Base-by-base conservation (phyloP, 139 green algal species). In the Haematococcus lacustris region DNA sequence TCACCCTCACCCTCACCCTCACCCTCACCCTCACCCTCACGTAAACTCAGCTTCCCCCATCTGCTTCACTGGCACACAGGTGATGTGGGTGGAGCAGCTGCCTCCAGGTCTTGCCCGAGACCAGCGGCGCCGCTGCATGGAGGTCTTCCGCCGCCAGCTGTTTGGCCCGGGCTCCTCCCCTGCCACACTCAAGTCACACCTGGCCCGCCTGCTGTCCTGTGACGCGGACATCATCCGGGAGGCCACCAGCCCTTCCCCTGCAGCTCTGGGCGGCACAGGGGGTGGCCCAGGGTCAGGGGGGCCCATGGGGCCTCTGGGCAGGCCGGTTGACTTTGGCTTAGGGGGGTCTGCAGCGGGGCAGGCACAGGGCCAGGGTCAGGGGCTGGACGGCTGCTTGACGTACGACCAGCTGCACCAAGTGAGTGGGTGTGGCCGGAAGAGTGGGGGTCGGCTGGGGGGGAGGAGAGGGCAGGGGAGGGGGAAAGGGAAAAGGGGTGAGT, bases 31-130 rank as follows among this genome's bases (percentile, higher is more conserved):
- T n/a, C n/a, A n/a, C n/a, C n/a, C n/a, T n/a, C n/a, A n/a, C n/a
- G n/a, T 34, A 23, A n/a, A 35, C n/a, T 25, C 26, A 35, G n/a
- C n/a, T n/a, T n/a, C n/a, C n/a, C n/a, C n/a, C n/a, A 34, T 34
- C 37, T 62, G 35, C 47, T 57, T 57, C 17, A 21, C 21, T 21
- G 47, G n/a, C 3, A n/a, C 30, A 32, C 71, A 83, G 78, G 71
- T 84, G 33, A 84, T 82, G 80, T 86, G 74, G 76, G 69, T 86
- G 34, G 77, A 83, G 71, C 81, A 86, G 64, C 74, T 83, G 68
- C 81, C 81, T 3, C 81, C 81, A 28, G 81, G 81, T 0, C 67
- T 82, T 37, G 73, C 74, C 7, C 43, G 81, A 0, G 81, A 86
- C 74, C 62, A 71, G n/a, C 74, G 77, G 30, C 71, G 81, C 34